Percentiles rank a stretch among this genome's conserved stretches.
Conservation (phyloP, 2,329 filamentous ascomycete genomes). For the Aspergillus pseudonomiae region DNA sequence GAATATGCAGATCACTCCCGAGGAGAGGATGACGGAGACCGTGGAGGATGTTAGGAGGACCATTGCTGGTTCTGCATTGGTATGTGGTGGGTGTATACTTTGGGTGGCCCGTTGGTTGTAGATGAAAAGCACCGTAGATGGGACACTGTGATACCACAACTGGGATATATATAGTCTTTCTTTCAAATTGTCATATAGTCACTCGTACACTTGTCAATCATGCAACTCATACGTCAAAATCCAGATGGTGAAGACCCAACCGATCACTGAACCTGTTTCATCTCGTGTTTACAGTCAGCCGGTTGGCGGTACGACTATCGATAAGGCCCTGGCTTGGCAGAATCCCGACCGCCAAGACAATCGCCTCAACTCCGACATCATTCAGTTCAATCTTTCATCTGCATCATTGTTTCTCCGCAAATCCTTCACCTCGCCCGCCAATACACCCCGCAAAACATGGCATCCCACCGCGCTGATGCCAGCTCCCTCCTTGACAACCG, state of each 20-base stretch:
- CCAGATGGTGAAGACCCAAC: not conserved
- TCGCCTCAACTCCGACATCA: not conserved
- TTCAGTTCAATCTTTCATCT: conserved; percentile 1
- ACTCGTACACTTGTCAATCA: not conserved
- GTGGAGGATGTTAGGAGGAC: conserved; percentile 50
- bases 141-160: not conserved
- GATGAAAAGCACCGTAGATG: not conserved
- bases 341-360: conserved; percentile 6
- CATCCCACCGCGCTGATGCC: conserved; percentile 75
- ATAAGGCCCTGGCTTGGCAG: conserved; percentile 36
- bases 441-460: conserved; percentile 49
- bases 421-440: conserved; percentile 38
- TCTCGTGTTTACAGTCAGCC: conserved; percentile 8
- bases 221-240: not conserved
- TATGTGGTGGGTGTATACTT: conserved; percentile 9
- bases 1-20: conserved; percentile 67
- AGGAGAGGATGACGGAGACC: conserved; percentile 47
- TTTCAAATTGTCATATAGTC: not conserved
- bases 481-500: conserved; percentile 81
- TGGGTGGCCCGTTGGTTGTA: not conserved
- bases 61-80: conserved; percentile 35
- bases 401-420: conserved; percentile 12
- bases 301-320: conserved; percentile 45
- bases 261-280: conserved; percentile 3
- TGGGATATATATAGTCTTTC: not conserved